These are phyloP conservation scores for Starmera amethionina DNA, from an alignment of 805 yeast species.

Conservation along the genomic window DNA sequence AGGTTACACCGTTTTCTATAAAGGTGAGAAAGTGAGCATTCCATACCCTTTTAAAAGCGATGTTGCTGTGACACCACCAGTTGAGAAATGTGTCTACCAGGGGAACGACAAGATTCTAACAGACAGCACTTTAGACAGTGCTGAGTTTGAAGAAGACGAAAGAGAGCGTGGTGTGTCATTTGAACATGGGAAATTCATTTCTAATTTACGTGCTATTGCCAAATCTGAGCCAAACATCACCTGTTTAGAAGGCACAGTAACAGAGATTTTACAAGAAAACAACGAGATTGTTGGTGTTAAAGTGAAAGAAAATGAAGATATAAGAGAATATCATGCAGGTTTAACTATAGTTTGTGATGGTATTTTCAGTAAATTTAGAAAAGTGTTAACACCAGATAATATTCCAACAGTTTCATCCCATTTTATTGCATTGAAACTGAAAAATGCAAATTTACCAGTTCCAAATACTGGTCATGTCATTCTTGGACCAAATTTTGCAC, in stretches of 20 bases:
- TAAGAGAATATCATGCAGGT: slow-evolving; percentile 42
- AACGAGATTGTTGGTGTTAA: slow-evolving; percentile 67
- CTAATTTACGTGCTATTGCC: slow-evolving; percentile 66
- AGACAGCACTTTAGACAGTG: slow-evolving; percentile 37
- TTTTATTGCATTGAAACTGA: slow-evolving; percentile 75
- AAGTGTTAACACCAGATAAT: slow-evolving; percentile 49
- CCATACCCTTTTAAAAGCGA: slow-evolving; percentile 63
- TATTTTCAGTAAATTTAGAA: slow-evolving; percentile 86
- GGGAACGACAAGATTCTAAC: slow-evolving; percentile 48
- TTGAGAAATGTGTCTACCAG: slow-evolving; percentile 43
- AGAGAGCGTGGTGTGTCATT: slow-evolving; percentile 70
- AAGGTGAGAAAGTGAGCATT: slow-evolving; percentile 45
- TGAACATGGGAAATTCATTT: slow-evolving; percentile 85
- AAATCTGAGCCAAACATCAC: slow-evolving; percentile 64
- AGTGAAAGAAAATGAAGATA: slow-evolving; percentile 37
- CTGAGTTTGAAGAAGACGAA: slow-evolving; percentile 50
- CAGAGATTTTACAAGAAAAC: slow-evolving; percentile 46
- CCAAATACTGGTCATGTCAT: slow-evolving; percentile 84
- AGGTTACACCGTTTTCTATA: slow-evolving; percentile 75
- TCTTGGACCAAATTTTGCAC: slow-evolving; percentile 69
- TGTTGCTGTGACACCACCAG: slow-evolving; percentile 34
- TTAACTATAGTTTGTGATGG: slow-evolving; percentile 85
- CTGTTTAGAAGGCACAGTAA: slow-evolving; percentile 76
- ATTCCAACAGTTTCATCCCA: slow-evolving; percentile 69
- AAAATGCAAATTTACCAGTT: slow-evolving; percentile 66